Evolutionary conservation across 495 filamentous ascomycete genomes (phyloP).

Genomic region (Oleoguttula mirabilis): DNA sequence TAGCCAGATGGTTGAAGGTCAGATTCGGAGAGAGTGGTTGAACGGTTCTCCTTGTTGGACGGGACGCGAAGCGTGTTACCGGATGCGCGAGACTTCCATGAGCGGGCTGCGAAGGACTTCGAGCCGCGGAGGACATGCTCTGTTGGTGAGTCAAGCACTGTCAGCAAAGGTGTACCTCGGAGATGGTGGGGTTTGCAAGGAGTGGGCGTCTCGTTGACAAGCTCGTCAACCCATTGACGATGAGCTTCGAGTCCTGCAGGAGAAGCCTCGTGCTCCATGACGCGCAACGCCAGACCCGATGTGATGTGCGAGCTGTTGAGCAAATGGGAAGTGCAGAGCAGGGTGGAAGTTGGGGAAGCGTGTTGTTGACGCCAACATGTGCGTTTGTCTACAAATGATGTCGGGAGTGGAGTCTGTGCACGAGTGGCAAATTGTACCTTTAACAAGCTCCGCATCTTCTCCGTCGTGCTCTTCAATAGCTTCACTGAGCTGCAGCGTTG

Average conservation of each 20-base stretch:
- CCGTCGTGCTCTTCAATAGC: slow-evolving; percentile 20
- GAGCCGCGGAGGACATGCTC: slow-evolving; percentile 23
- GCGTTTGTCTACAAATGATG: slow-evolving; percentile 6
- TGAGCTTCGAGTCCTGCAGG: background rate
- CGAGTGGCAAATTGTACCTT: slow-evolving; percentile 10
- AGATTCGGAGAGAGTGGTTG: slow-evolving; percentile 15
- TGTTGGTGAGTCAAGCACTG: no score
- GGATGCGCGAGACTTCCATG: slow-evolving; percentile 16
- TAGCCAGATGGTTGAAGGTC: slow-evolving; percentile 3
- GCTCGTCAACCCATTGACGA: slow-evolving; percentile 3
- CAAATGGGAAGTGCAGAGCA: no score
- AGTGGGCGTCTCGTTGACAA: background rate
- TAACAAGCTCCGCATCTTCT: slow-evolving; percentile 21
- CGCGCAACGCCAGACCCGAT: no score
- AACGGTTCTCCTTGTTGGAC: slow-evolving; percentile 21
- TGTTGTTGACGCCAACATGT: no score
- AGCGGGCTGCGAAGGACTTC: slow-evolving; percentile 20
- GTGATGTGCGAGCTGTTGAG: no score
- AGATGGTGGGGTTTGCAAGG: no score
- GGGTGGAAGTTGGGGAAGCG: no score
- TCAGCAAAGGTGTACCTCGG: no score
- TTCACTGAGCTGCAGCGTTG: slow-evolving; percentile 17
- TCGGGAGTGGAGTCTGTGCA: slow-evolving; percentile 3
- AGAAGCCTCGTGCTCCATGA: background rate
- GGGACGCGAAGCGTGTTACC: slow-evolving; percentile 10